Conservation (phyloP, 225 moss, liverwort and hornwort genomes). For the Pleurozium schreberi region DNA sequence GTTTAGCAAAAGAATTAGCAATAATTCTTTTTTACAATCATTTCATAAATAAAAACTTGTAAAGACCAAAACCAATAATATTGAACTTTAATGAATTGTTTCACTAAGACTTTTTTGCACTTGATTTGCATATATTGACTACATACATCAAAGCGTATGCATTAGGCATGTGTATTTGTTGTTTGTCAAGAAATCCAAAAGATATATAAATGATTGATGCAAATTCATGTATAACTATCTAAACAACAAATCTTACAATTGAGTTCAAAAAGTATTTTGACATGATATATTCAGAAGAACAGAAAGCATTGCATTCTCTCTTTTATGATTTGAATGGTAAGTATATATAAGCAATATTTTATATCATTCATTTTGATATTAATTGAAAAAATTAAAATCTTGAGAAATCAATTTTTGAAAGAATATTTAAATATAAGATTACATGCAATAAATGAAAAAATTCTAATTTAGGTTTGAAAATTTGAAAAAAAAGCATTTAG, state of each 20-base stretch:
- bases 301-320: background rate
- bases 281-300: background rate
- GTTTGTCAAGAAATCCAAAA: background rate
- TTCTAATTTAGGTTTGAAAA: background rate
- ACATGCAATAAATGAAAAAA: rapidly evolving
- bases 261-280: background rate
- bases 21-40: background rate
- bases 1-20: background rate
- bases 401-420: background rate
- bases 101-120: too few relatives aligned
- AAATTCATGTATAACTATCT: background rate
- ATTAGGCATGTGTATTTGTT: background rate
- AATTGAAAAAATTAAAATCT: background rate
- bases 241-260: background rate
- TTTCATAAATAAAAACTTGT: background rate
- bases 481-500: background rate
- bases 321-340: background rate
- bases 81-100: background rate
- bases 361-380: background rate
- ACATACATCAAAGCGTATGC: background rate
- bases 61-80: background rate
- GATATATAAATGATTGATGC: background rate
- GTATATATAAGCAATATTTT: background rate
- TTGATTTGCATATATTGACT: too few relatives aligned
- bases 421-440: background rate